Conservation (phyloP, 1,284 basidiomycete species). For the Singerocomus rubriflavus region DNA sequence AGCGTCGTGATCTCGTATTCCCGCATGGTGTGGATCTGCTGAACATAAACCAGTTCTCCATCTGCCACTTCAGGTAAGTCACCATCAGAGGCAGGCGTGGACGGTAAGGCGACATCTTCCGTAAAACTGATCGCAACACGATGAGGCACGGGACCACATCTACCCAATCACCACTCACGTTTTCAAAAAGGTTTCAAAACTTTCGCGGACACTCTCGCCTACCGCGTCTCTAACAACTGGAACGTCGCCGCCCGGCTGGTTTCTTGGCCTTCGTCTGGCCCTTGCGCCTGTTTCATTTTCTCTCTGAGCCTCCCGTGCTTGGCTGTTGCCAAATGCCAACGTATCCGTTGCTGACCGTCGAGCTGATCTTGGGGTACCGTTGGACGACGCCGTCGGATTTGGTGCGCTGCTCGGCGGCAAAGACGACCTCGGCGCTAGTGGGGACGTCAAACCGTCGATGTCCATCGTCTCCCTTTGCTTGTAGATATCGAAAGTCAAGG, state of each 20-base stretch:
- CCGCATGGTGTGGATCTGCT: conserved; percentile 91
- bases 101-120: conserved; percentile 69
- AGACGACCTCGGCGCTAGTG: conserved; percentile 42
- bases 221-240: conserved; percentile 89
- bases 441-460: conserved; percentile 41
- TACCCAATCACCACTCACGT: conserved; percentile 53
- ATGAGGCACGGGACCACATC: neutral
- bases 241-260: conserved; percentile 60
- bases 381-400: conserved; percentile 45
- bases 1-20: conserved; percentile 93
- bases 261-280: conserved; percentile 46
- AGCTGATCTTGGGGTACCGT: conserved; percentile 38
- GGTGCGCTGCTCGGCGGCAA: conserved; percentile 71
- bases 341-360: conserved; percentile 55
- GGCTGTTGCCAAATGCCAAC: conserved; percentile 57
- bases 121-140: conserved; percentile 60
- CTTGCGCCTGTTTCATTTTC: conserved; percentile 36
- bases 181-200: conserved; percentile 88
- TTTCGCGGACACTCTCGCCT: conserved; percentile 89
- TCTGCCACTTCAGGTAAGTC: conserved; percentile 54
- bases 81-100: conserved; percentile 72
- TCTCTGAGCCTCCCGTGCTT: conserved; percentile 45
- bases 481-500: conserved; percentile 11
- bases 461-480: conserved; percentile 35
- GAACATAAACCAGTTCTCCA: conserved; percentile 77